Percentiles rank a stretch among this genome's conserved stretches.
phyloP scores from a whole-genome alignment of 73 alveolate species.

The Tetrahymena elliotti region DNA sequence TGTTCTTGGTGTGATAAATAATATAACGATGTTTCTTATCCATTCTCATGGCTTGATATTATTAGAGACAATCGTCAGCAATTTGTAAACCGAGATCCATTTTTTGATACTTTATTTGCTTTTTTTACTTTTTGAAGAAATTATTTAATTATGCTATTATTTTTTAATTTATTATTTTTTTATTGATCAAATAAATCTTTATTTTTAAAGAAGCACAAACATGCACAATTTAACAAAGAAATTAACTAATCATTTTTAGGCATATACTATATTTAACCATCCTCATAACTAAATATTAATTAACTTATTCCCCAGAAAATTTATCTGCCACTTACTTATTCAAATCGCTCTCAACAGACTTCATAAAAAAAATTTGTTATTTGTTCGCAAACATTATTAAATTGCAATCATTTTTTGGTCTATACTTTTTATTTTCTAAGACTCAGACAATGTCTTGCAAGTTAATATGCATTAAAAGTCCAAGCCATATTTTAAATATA shows the following conservation, averaged over 20 bases:
- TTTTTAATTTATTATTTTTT: background rate
- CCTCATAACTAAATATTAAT: background rate
- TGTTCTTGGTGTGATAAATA: background rate
- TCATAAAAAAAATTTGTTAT: background rate
- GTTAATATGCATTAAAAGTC: background rate
- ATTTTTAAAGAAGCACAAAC: background rate
- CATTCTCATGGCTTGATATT: background rate
- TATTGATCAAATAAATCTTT: background rate
- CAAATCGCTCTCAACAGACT: background rate
- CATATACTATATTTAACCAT: background rate
- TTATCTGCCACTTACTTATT: background rate
- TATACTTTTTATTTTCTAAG: too few relatives aligned
- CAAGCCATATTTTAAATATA: too few relatives aligned
- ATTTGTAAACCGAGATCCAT: background rate
- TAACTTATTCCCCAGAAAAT: background rate
- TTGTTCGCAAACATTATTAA: background rate
- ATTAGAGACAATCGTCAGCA: background rate
- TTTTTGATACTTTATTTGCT: background rate
- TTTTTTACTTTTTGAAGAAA: background rate
- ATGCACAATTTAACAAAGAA: background rate
- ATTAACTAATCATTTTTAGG: background rate
- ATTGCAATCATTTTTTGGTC: too few relatives aligned
- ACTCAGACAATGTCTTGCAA: background rate
- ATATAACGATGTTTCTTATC: background rate
- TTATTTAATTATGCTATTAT: background rate